Evolutionary conservation across 208 protist species (phyloP).

Genomic region (Trichomonas gallinae): DNA sequence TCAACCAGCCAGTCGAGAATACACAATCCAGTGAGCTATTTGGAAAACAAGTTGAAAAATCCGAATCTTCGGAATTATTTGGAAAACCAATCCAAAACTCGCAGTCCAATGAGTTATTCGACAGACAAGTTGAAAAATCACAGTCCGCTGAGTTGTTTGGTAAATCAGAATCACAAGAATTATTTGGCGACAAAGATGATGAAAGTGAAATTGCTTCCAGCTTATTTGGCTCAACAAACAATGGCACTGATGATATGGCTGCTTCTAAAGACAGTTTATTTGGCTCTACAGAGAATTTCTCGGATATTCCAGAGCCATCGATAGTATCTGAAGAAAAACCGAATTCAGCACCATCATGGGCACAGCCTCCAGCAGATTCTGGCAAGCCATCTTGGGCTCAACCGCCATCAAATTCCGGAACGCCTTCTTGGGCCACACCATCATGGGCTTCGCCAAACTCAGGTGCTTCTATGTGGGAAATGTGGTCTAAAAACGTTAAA

Average conservation of each 20-base stretch:
- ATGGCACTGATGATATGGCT: background rate
- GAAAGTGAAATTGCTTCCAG: background rate
- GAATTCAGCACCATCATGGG: background rate
- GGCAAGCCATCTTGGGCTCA: background rate
- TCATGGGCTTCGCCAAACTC: background rate
- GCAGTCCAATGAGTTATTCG: too few species aligned
- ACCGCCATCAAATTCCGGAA: background rate
- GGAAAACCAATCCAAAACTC: too few species aligned
- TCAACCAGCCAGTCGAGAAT: background rate
- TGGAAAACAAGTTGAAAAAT: too few species aligned
- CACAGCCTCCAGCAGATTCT: background rate
- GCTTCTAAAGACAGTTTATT: background rate
- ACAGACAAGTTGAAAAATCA: too few species aligned
- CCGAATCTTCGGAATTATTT: too few species aligned
- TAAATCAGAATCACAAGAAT: too few species aligned
- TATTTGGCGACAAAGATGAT: background rate
- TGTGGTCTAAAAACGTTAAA: background rate
- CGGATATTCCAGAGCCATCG: background rate
- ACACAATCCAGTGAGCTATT: too few species aligned
- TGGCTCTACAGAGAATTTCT: background rate
- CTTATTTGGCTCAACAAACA: background rate
- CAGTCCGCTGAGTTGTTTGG: too few species aligned
- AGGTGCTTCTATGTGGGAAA: background rate
- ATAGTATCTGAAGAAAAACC: background rate
- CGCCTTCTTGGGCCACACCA: background rate